Evolutionary conservation across 768 basidiomycete genomes (phyloP), one percentile per base, ranked within the genome.

Genomic region (Amanita inopinata): DNA sequence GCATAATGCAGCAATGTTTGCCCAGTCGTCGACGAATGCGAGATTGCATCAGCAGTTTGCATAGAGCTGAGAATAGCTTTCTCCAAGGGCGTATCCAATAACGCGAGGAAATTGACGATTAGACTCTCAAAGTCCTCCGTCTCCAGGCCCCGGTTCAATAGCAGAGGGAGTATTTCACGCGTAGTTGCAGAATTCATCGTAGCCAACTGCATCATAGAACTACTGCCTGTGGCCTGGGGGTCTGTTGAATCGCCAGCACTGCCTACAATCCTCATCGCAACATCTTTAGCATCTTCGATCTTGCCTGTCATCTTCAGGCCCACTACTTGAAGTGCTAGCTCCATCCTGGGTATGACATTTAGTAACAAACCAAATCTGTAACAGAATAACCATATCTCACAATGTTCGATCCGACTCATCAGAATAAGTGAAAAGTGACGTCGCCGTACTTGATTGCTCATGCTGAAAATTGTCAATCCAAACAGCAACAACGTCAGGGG

Each of bases 251-350:
- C 43, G 18, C 73, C 76, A n/a, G 78, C 66, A 42, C 70, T 81
- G 28, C 86, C 83, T 22, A 96, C 87, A 50, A 96, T 96, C 22
- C 91, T 76, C 76, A 92, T 80, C 10, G 92, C 92, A 27, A 96
- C 85, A 45, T 90, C 86, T 60, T 87, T 83, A 2, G 92, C 91
- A 41, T 92, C 88, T 52, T 93, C 90, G 20, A 94, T 80, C 55
- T 91, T 86, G 36, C 92, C 92, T 0, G 91, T 94, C 88, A 96
- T 93, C 67, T 94, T 92, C 49, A 96, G 66, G 0, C 93, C 93
- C 12, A 97, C 91, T 10, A 94, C 90, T 56, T 94, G 91, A 3
- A 97, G 69, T 39, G 92, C 92, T 41, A 96, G 76, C 59, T 94
- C 93, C 89, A 97, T 93, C 50, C 89, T 93, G 22, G 52, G 20